Conservation (phyloP, 176 grass and related monocot species). For the Oryza longistaminata region DNA sequence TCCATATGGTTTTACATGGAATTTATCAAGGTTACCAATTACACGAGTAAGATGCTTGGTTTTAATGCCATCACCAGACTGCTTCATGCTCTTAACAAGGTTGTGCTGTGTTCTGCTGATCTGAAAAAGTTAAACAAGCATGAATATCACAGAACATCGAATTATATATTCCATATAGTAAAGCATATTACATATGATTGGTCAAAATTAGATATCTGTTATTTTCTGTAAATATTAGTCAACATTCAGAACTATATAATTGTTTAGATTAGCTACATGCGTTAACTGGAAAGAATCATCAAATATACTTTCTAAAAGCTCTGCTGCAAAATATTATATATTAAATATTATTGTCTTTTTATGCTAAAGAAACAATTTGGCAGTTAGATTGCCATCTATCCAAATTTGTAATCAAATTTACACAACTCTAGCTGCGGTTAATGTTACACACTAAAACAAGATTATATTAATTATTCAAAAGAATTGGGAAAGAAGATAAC, state of each 20-base stretch:
- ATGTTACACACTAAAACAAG: background rate
- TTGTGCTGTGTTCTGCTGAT: slow-evolving; percentile 55
- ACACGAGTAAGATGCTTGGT: slow-evolving; percentile 47
- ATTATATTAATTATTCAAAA: background rate
- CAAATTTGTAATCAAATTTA: background rate
- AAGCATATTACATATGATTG: background rate
- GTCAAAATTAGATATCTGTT: background rate
- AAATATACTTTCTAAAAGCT: too few species aligned
- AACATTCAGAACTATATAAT: background rate
- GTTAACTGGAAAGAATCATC: too few species aligned
- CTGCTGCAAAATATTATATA: too few species aligned
- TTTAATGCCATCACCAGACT: slow-evolving; percentile 66
- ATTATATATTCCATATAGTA: background rate
- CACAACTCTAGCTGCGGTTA: background rate
- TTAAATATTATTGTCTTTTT: too few species aligned
- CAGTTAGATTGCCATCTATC: background rate
- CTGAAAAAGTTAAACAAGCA: slow-evolving; percentile 39
- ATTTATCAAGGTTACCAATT: slow-evolving; percentile 59
- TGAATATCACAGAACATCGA: background rate
- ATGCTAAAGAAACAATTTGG: background rate
- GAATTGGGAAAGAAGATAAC: background rate
- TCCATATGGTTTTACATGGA: slow-evolving; percentile 47
- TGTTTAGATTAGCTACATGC: background rate
- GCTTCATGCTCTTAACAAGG: slow-evolving; percentile 57
- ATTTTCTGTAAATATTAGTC: background rate